A percentile compares a stretch with the other conserved stretches of the same genome.
These are phyloP conservation scores for Ophiostoma montium DNA, from an alignment of 2,329 filamentous ascomycete species.

Conservation along the genomic window DNA sequence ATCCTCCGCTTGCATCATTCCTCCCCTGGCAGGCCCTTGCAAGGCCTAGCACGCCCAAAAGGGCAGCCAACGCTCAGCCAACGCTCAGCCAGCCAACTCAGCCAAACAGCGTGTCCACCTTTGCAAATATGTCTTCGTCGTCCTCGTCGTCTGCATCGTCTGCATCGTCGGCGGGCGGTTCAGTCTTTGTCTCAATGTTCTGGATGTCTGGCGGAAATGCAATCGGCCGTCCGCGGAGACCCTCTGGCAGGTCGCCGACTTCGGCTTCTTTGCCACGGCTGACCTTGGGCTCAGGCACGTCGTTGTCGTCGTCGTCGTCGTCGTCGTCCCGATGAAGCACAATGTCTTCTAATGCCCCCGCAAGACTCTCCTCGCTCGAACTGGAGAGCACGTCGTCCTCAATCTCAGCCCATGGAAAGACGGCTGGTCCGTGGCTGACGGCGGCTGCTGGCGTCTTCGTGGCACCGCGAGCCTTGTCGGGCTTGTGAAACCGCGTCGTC, in stretches of 20 bases:
- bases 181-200: no score
- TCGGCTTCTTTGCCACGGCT: not conserved
- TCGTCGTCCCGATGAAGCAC: slow-evolving; percentile 17
- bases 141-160: slow-evolving; percentile 3
- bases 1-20: no score
- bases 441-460: not conserved
- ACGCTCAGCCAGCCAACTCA: not conserved
- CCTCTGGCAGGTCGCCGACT: not conserved
- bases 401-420: slow-evolving; percentile 5
- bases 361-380: slow-evolving; percentile 5
- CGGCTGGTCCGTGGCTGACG: no score
- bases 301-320: slow-evolving; percentile 25
- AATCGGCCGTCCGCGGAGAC: not conserved
- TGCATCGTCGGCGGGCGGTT: not conserved
- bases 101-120: slow-evolving; percentile 2
- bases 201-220: not conserved
- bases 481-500: not conserved
- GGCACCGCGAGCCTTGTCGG: not conserved
- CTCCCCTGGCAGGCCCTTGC: no score
- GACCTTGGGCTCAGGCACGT: not conserved
- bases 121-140: slow-evolving; percentile 1
- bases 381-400: slow-evolving; percentile 8
- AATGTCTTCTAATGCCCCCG: not conserved
- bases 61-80: no score
- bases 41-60: no score